Percentiles rank a stretch among this genome's conserved stretches.
Conservation (phyloP, 2,329 filamentous ascomycete genomes). For the Paraphaeosphaeria minitans region DNA sequence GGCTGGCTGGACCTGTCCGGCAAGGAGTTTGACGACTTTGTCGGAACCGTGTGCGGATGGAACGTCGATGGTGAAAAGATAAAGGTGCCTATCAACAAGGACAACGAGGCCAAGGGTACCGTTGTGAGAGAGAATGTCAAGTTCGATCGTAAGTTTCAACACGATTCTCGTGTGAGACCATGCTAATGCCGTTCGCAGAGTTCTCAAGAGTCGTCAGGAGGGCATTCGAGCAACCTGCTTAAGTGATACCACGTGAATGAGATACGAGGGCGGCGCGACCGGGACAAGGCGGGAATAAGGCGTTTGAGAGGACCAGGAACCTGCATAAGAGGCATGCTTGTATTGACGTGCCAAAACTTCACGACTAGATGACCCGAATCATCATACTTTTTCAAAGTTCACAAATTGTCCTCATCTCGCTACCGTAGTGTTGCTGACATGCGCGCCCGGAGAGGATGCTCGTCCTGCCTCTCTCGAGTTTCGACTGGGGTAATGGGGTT, state of each 20-base stretch:
- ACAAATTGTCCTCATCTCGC: neutral
- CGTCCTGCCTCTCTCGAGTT: neutral
- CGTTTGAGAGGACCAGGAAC: constrained; percentile 9
- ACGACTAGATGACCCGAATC: constrained; percentile 7
- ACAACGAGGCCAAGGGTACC: constrained; percentile 87
- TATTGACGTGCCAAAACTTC: neutral
- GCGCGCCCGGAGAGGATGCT: neutral
- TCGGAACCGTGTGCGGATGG: constrained; percentile 73
- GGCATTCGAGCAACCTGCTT: constrained; percentile 45
- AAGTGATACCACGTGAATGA: constrained; percentile 12
- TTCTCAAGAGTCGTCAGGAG: constrained; percentile 44
- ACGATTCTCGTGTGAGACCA: neutral
- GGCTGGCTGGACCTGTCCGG: constrained; percentile 56
- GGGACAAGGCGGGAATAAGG: constrained; percentile 5
- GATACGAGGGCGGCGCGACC: constrained; percentile 6
- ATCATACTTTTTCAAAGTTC: neutral
- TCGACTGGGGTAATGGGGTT: too few relatives aligned
- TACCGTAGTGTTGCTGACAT: neutral
- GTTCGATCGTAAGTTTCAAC: constrained; percentile 67
- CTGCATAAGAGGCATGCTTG: constrained; percentile 8
- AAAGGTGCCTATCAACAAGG: constrained; percentile 86
- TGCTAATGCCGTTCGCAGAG: constrained; percentile 32
- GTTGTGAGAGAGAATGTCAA: constrained; percentile 95
- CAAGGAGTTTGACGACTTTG: constrained; percentile 56
- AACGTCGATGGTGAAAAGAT: constrained; percentile 70